Evolutionary conservation across 2,329 filamentous ascomycete species (phyloP), one percentile per base, ranked within the genome.

Genomic region (Catunica adiposa): DNA sequence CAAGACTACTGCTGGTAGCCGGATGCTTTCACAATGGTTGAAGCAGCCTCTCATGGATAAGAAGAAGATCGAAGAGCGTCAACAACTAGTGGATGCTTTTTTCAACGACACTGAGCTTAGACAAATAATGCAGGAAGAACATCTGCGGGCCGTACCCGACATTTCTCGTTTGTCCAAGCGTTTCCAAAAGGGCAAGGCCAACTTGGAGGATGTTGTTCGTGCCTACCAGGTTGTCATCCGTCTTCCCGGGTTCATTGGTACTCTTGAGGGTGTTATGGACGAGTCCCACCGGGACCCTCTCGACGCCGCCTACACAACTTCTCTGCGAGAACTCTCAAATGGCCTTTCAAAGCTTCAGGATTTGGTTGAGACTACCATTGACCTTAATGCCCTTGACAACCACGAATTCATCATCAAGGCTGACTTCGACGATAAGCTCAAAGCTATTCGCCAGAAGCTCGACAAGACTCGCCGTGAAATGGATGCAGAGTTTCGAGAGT

Each of bases 351-450:
- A 89, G 65, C 74, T 98, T 9, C 86, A 90, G 64, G 92, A 98
- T 66, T 96, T 98, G 88, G 92, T 98, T 0, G 92, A 98, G 71
- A 95, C 92, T 1, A 98, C 94, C 0, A 89, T 98, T 14, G 92
- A 98, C 64, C 78, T 98, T 0, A 87, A 95, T 57, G 92, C 92
- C 2, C 78, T 98, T 9, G 90, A 98, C 64, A 89, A 92, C 61
- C 92, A 98, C 65, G 92, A 98, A 66, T 98, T 94, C 70, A 90
- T 96, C 63, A 98, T 98, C 76, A 98, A 97, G 69, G 86, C 94
- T 0, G 92, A 98, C 65, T 98, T 96, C 61, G 92, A 98, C 64
- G 89, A 96, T 58, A 79, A 82, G 55, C 73, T 98, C 38, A 81
- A 84, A 17, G 80, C 86, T n/a, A 94, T 98, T 62, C 82, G 87